Evolutionary conservation across 768 basidiomycete species (phyloP).

Genomic region (Termitomyces eurrhizus): DNA sequence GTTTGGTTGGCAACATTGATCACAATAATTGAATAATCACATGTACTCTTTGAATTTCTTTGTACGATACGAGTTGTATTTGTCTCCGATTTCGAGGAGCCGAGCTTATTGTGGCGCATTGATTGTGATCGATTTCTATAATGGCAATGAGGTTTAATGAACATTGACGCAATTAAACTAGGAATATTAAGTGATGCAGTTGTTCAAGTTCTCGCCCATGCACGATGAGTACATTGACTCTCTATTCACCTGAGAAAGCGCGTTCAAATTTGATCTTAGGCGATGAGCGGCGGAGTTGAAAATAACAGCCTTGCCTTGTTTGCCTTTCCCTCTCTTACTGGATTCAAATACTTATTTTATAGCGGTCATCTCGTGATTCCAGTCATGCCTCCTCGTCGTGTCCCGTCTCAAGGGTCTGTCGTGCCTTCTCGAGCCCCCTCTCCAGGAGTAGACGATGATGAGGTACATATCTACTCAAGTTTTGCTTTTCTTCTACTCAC

Average conservation of each 20-base stretch:
- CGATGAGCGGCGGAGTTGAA: constrained; percentile 1
- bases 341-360: background rate
- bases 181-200: background rate
- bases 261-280: background rate
- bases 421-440: constrained; percentile 48
- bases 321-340: background rate
- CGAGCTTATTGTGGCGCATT: background rate
- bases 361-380: background rate
- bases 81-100: background rate
- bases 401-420: constrained; percentile 42
- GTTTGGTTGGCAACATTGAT: constrained; percentile 64
- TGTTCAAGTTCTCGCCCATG: background rate
- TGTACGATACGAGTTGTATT: background rate
- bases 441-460: constrained; percentile 36
- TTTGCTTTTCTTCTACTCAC: background rate
- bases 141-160: no score
- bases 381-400: constrained; percentile 45
- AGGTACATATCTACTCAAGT: constrained; percentile 22
- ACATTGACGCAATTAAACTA: background rate
- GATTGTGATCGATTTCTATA: background rate
- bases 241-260: background rate
- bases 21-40: constrained; percentile 29
- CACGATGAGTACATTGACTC: no score
- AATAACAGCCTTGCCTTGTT: background rate
- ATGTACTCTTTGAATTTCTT: background rate